Base-by-base conservation (phyloP, 176 grass and related monocot genomes). In the Coix lacrymajobi region DNA sequence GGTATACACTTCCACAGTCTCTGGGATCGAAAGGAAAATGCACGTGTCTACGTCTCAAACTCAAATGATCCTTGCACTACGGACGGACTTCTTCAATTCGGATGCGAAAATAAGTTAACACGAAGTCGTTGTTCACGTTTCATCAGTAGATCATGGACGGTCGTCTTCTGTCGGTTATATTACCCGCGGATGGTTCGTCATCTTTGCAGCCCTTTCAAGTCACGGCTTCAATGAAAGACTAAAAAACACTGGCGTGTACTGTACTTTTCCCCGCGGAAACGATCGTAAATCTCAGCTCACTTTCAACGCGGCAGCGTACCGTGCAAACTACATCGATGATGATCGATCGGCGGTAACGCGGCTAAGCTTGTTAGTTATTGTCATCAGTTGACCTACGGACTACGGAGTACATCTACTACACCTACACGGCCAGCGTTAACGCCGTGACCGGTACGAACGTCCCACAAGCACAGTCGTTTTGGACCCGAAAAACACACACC, bases 151-250 rank as follows among this genome's bases (percentile, higher is more conserved):
- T 5, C 12, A 8, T 43, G 49, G 7, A 6, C 20, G 61, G 10
- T 4, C 11, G 10, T 63, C 19, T 30, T 63, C 19, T 30, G 30
- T 37, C 65, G 62, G 7, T 28, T 60, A 60, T 12, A 60, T 37
- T 26, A 54, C 25, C 14, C n/a, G 20, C 5, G 5, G 8, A 37
- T 11, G 11, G 24, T 9, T 34, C 40, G 29, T n/a, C 39, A 49
- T 72, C 66, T 79, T 79, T 85, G 67, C 66, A 79, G 38, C 32
- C 41, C 84, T 63, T 86, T 44, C 1, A 85, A 85, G 84, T 9
- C 22, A 80, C 78, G 56, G 57, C 17, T 73, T 34, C 3, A 19
- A 8, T n/a, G 19, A 43, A 13, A 28, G 10, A 19, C 7, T 33
- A 11, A 41, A 69, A 3, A 40, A 68, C 37, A 44, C 6, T 13